Percentiles rank a stretch among this genome's conserved stretches.
These are phyloP conservation scores for Alopecurus myosuroides DNA, from an alignment of 176 grass and related monocot genomes.

Conservation along the genomic window DNA sequence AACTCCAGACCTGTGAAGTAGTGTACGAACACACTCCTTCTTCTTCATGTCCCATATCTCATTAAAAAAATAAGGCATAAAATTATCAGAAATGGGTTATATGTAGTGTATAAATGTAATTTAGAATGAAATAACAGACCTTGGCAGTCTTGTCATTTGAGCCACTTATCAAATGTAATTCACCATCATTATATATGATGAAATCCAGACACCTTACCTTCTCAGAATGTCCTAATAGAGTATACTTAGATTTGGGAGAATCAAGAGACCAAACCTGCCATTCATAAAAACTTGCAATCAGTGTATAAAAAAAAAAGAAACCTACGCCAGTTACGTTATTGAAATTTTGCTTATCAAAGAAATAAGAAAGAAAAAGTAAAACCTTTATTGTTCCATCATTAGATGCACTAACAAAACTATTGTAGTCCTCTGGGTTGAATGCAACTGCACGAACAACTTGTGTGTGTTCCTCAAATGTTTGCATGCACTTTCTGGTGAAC, in stretches of 20 bases:
- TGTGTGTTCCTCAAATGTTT: neutral
- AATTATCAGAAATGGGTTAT: too few relatives aligned
- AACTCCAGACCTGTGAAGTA: neutral
- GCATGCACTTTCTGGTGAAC: neutral
- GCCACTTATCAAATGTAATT: neutral
- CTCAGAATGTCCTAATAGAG: neutral
- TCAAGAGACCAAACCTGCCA: neutral
- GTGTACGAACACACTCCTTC: neutral
- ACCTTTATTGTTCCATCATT: neutral
- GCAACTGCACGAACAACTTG: accelerated
- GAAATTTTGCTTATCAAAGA: neutral
- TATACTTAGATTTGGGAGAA: neutral
- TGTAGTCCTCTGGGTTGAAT: neutral
- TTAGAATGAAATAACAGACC: neutral
- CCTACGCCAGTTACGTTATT: neutral
- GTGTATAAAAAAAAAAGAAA: neutral
- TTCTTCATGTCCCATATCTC: neutral
- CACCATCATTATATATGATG: neutral
- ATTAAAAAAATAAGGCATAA: neutral
- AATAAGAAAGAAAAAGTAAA: neutral
- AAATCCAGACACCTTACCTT: neutral
- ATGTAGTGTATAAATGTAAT: too few relatives aligned
- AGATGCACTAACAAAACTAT: neutral
- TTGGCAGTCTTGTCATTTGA: neutral
- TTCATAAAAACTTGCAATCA: neutral